Base-by-base conservation (phyloP, 176 grass and related monocot species). In the Carex kokanica region DNA sequence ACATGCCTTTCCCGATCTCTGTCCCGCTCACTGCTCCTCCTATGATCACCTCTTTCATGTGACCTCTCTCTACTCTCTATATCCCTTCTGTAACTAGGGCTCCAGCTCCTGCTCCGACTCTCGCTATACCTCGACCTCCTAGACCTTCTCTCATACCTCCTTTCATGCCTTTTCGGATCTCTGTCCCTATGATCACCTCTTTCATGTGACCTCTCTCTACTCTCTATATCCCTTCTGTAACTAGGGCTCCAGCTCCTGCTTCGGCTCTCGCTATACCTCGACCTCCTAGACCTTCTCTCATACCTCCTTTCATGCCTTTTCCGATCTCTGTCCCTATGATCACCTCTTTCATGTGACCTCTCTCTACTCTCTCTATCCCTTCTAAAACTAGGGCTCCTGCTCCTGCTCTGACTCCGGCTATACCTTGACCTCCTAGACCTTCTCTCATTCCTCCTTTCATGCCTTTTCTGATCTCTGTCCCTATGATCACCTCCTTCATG, bases 81-180 rank as follows among this genome's bases (percentile, higher is more conserved):
- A 27, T 27, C 27, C 27, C 27, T 27, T 27, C 27, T 27, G 2
- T 27, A 27, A 27, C 27, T 27, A 1, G 27, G 2, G 27, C 27
- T 27, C 27, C 27, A 27, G 27, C 27, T n/a, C n/a, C n/a, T n/a
- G n/a, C 27, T 27, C 27, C 27, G 27, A 27, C 27, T 27, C 27
- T 1, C 1, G 27, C 1, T 27, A 27, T 27, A 27, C n/a, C 86
- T 84, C 27, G 27, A 27, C 27, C 27, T 53, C 66, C 51, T 36
- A 64, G 21, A 73, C 7, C 63, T 84, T 24, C 87, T 34, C 32
- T 85, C 81, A 74, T 80, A 88, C 9, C 40, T 88, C 63, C 49
- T 88, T 88, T 87, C 87, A 81, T 88, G 59, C 72, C 78, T 87
- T 29, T 80, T 55, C 84, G 58, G 86, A 13, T 83, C 87, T 64